These are phyloP conservation scores for Bondarzewia mesenterica DNA, from an alignment of 1,284 basidiomycete genomes.

Conservation along the genomic window DNA sequence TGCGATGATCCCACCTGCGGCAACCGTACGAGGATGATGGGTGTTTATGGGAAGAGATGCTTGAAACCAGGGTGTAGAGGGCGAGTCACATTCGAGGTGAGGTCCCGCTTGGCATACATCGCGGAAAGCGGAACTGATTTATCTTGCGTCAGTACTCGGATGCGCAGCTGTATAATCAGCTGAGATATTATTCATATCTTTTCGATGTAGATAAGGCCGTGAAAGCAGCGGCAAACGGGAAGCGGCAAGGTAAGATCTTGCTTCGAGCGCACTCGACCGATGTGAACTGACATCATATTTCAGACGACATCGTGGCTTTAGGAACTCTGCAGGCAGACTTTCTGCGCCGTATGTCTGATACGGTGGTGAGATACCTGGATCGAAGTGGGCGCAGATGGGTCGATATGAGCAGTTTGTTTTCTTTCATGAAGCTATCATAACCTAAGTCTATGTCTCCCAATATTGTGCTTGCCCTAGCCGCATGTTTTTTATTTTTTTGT, in stretches of 20 bases:
- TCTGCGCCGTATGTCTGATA: constrained; percentile 43
- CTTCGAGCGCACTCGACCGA: neutral
- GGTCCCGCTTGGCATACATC: constrained; percentile 15
- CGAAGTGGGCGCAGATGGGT: constrained; percentile 85
- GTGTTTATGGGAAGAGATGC: constrained; percentile 84
- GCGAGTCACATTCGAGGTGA: constrained; percentile 66
- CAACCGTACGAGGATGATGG: constrained; percentile 82
- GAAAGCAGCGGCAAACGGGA: constrained; percentile 23
- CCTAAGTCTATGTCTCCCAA: no score
- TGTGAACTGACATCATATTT: neutral
- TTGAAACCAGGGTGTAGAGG: constrained; percentile 64
- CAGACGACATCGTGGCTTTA: constrained; percentile 53
- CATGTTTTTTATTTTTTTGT: no score
- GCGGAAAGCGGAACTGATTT: neutral
- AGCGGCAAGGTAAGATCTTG: constrained; percentile 38
- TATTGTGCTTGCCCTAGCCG: no score
- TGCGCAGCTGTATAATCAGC: constrained; percentile 76
- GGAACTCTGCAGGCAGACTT: constrained; percentile 40
- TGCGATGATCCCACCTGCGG: constrained; percentile 87
- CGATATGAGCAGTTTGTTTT: constrained; percentile 68
- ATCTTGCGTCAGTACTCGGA: constrained; percentile 65
- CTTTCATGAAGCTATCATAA: constrained; percentile 52
- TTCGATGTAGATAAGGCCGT: constrained; percentile 69
- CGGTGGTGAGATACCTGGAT: constrained; percentile 73
- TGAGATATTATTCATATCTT: constrained; percentile 73